Evolutionary conservation across 352 stramenopile genomes (phyloP).

Genomic region (Phytophthora citricola): DNA sequence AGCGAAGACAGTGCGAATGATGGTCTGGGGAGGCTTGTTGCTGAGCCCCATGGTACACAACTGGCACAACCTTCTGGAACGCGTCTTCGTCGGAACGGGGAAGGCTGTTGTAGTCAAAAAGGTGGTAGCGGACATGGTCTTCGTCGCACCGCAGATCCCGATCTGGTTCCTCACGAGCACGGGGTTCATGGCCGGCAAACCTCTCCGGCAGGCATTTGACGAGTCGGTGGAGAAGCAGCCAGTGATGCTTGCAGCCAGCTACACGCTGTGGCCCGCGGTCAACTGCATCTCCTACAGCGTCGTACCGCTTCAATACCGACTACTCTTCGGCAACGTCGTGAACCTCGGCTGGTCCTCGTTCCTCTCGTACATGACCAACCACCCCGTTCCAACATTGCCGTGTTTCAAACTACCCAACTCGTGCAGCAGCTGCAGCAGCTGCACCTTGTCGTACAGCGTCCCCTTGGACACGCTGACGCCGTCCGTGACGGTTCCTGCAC

Average conservation of each 20-base stretch:
- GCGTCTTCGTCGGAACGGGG: conserved; percentile 24
- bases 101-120: conserved; percentile 35
- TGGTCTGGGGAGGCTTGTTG: conserved; percentile 86
- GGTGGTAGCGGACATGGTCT: conserved; percentile 38
- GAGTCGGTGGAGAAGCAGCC: conserved; percentile 33
- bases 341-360: conserved; percentile 43
- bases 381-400: conserved; percentile 9
- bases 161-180: conserved; percentile 45
- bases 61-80: conserved; percentile 89
- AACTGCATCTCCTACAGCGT: conserved; percentile 45
- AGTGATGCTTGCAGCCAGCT: conserved; percentile 37
- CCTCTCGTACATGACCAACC: conserved; percentile 37
- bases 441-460: too few species aligned
- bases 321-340: conserved; percentile 39
- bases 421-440: too few species aligned
- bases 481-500: too few species aligned
- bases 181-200: conserved; percentile 32
- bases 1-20: conserved; percentile 52
- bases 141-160: conserved; percentile 36
- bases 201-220: conserved; percentile 24
- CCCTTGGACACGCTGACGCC: too few species aligned
- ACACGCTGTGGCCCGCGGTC: conserved; percentile 42
- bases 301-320: conserved; percentile 40
- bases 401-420: background rate
- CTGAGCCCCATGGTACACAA: conserved; percentile 89